Base-by-base conservation (phyloP, 1,139 yeast genomes). In the Hanseniaspora gamundiae region DNA sequence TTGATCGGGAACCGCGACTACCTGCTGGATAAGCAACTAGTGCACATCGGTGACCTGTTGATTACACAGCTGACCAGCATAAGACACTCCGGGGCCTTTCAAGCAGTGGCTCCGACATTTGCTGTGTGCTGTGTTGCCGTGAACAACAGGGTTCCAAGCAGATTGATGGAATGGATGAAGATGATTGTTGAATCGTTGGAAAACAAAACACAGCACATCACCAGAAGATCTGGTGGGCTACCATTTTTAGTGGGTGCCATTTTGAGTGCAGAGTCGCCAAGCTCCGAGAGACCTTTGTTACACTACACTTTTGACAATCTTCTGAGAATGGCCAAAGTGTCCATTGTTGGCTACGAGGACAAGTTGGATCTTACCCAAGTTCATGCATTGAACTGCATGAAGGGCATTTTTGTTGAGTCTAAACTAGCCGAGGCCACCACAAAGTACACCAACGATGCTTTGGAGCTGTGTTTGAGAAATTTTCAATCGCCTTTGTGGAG, bases 141-240 rank as follows among this genome's bases (percentile, higher is more conserved):
- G 55, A 50, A 56, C 13, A 51, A 55, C 4, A 60, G 60, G 0
- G 52, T 70, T 5, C 57, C 64, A 5, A 51, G 52, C 0, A 68
- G 65, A 43, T 74, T 88, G 39, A 49, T 57, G 33, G 44, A 51
- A 13, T 82, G 94, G 91, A 60, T 86, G 4, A 55, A 67, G 17
- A 64, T 67, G 10, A 80, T 74, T 50, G 55, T 87, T 20, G 56
- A 60, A 1, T 57, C 76, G 26, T 69, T 87, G 31, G 71, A 72
- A 49, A 65, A 68, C 1, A 76, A 74, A 52, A 68, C 80, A 0
- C 88, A 84, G 52, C 69, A 71, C 43, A 80, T 88, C 43, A 83
- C 94, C 0, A 72, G 97, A 59, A 68, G 97, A 52, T 87, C 97
- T 2, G 97, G 95, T 2, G 96, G 97, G 0, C 61, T 91, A 20